These are phyloP conservation scores for Xylaria hypoxylon DNA, from an alignment of 2,329 filamentous ascomycete genomes.

Conservation along the genomic window DNA sequence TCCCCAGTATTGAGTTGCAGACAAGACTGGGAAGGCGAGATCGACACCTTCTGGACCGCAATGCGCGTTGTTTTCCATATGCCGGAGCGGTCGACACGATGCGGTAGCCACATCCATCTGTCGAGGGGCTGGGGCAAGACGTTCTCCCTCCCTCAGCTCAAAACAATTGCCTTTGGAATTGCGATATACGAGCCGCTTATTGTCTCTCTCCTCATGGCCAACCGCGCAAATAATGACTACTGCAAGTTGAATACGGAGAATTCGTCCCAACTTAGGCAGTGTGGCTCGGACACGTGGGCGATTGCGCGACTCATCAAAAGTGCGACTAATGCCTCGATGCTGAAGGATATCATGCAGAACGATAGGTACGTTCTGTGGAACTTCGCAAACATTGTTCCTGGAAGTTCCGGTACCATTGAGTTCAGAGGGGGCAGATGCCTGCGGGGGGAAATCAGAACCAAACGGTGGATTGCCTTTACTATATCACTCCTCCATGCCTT, in stretches of 20 bases:
- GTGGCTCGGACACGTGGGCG: background rate
- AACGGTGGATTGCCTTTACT: constrained; percentile 22
- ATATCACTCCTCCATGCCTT: constrained; percentile 9
- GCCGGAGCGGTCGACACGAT: constrained; percentile 10
- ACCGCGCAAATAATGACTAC: constrained; percentile 13
- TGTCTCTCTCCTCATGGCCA: background rate
- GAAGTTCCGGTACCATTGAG: constrained; percentile 8
- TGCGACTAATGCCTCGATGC: background rate
- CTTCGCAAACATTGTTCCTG: constrained; percentile 9
- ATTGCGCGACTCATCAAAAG: constrained; percentile 8
- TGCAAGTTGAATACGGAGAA: constrained; percentile 10
- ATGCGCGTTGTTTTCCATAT: constrained; percentile 17
- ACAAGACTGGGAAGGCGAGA: constrained; percentile 9
- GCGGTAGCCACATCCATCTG: constrained; percentile 19
- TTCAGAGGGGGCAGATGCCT: constrained; percentile 12
- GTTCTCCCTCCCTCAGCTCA: constrained; percentile 15
- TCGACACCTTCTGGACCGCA: constrained; percentile 15
- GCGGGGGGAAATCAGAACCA: constrained; percentile 15
- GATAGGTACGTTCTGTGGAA: constrained; percentile 20
- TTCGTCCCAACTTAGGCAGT: constrained; percentile 2
- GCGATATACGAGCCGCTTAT: constrained; percentile 21
- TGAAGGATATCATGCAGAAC: constrained; percentile 7
- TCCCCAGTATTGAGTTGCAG: constrained; percentile 11
- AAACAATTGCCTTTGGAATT: constrained; percentile 13
- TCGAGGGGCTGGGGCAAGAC: background rate